phyloP scores from a whole-genome alignment of 2,329 filamentous ascomycete species.

The Claviceps digitariae region DNA sequence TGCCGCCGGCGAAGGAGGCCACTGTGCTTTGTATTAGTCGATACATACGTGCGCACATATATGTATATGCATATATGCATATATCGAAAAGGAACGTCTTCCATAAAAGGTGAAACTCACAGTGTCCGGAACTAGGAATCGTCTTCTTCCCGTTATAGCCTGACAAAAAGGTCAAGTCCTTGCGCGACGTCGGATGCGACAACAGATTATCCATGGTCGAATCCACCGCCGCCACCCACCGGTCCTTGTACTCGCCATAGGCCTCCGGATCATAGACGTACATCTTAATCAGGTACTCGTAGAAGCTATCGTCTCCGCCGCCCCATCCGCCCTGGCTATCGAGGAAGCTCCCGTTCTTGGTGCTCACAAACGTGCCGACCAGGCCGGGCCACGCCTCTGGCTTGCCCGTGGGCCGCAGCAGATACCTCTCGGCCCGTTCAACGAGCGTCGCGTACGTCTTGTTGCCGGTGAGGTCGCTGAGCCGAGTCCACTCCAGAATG shows the following conservation, averaged over 20 bases:
- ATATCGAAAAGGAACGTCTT: conserved; percentile 1
- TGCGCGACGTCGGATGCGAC: conserved; percentile 50
- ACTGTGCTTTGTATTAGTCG: conserved; percentile 27
- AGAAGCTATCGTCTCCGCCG: conserved; percentile 67
- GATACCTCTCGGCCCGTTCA: conserved; percentile 54
- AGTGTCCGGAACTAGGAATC: conserved; percentile 33
- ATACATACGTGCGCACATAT: neutral
- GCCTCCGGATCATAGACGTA: conserved; percentile 59
- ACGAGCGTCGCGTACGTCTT: conserved; percentile 50
- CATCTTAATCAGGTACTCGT: conserved; percentile 89
- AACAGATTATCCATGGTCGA: conserved; percentile 59
- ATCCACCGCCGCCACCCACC: conserved; percentile 63
- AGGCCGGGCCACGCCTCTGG: conserved; percentile 66
- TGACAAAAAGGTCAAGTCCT: conserved; percentile 61
- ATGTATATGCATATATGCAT: conserved; percentile 20
- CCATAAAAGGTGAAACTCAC: conserved; percentile 19
- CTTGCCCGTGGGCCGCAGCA: conserved; percentile 45
- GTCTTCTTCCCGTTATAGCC: conserved; percentile 35
- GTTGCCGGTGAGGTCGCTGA: conserved; percentile 63
- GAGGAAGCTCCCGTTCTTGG: conserved; percentile 51
- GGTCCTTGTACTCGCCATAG: conserved; percentile 54
- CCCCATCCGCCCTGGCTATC: conserved; percentile 62
- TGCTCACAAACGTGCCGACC: conserved; percentile 52
- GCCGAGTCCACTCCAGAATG: conserved; percentile 70
- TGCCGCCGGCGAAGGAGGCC: conserved; percentile 74